Base-by-base conservation (phyloP, 495 filamentous ascomycete genomes). In the Penicillium psychrofluorescens region DNA sequence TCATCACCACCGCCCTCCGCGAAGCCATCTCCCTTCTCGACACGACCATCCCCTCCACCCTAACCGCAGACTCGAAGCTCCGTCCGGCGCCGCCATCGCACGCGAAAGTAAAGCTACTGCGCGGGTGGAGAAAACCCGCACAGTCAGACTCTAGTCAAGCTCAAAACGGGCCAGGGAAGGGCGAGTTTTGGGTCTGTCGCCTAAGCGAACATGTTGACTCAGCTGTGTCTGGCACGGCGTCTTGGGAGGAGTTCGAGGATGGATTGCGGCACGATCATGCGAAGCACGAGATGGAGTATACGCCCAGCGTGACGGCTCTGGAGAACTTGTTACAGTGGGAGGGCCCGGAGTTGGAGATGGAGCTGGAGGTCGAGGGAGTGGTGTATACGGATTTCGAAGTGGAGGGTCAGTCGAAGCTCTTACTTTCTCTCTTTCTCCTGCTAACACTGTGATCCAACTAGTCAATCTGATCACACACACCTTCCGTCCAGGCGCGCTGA, bases 121-220 rank as follows among this genome's bases (percentile, higher is more conserved):
- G 43, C 7, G 32, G 45, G 14, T 57, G 54, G 51, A 47, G 54
- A 54, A 48, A 12, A 6, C 38, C 67, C 9, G 58, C 48, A 29
- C 68, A 79, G 8, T 52, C 74, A 46, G 59, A 81, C 2, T 55
- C 68, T 16, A 68, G 59, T 38, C 51, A 54, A 6, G 60, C 79
- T 40, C 48, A 58, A n/a, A 59, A 44, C 22, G 22, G 22, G 22
- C 4, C 22, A 16, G 41, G 28, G 29, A 46, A 61, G 29, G 64
- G 65, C 22, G 83, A 88, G 54, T 76, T 71, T 43, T 88, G 87
- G 87, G 78, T 79, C 44, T 83, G 75, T 39, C 74, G 88, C 29
- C 68, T 71, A 40, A 84, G 78, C 51, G 61, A 75, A 30, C 85
- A 92, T 61, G 60, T 61, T 28, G 72, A 88, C 27, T 44, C 49